phyloP scores from a whole-genome alignment of 1,284 basidiomycete genomes.

The Tilletia horrida region DNA sequence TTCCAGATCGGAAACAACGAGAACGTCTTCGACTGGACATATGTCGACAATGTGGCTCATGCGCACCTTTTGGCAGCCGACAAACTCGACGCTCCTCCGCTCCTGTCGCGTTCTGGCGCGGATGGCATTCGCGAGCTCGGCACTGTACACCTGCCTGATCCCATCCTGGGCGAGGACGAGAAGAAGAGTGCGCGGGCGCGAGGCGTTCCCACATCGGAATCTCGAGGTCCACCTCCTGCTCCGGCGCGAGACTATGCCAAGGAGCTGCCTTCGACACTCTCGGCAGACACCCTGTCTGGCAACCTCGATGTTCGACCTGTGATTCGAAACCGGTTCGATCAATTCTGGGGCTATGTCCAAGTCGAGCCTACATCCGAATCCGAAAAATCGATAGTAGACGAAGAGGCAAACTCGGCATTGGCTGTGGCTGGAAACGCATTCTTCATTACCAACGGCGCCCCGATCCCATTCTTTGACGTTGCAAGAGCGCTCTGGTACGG shows the following conservation, averaged over 20 bases:
- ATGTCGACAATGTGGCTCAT: conserved; percentile 90
- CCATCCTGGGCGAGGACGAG: conserved; percentile 35
- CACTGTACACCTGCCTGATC: conserved; percentile 43
- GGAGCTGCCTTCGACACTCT: conserved; percentile 58
- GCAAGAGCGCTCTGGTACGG: conserved; percentile 74
- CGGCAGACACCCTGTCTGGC: conserved; percentile 62
- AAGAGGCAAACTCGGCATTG: conserved; percentile 51
- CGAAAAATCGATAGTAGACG: not conserved
- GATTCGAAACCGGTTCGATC: conserved; percentile 67
- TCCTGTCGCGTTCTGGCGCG: conserved; percentile 20
- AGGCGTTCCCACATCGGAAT: conserved; percentile 42
- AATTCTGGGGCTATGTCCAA: conserved; percentile 56
- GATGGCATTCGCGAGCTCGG: conserved; percentile 48
- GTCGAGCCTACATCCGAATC: not conserved
- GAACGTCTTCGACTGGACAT: conserved; percentile 96
- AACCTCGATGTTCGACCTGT: conserved; percentile 62
- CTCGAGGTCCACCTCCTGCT: conserved; percentile 38
- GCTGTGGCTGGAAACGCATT: conserved; percentile 88
- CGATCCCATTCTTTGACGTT: conserved; percentile 94
- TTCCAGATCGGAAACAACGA: conserved; percentile 91
- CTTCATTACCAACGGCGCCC: conserved; percentile 97
- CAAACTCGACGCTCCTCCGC: conserved; percentile 61
- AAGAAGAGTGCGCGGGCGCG: conserved; percentile 25
- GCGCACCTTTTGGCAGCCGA: conserved; percentile 93
- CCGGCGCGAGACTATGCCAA: conserved; percentile 50